Evolutionary conservation across 768 basidiomycete genomes (phyloP).

Genomic region (Naematelia aurantialba): DNA sequence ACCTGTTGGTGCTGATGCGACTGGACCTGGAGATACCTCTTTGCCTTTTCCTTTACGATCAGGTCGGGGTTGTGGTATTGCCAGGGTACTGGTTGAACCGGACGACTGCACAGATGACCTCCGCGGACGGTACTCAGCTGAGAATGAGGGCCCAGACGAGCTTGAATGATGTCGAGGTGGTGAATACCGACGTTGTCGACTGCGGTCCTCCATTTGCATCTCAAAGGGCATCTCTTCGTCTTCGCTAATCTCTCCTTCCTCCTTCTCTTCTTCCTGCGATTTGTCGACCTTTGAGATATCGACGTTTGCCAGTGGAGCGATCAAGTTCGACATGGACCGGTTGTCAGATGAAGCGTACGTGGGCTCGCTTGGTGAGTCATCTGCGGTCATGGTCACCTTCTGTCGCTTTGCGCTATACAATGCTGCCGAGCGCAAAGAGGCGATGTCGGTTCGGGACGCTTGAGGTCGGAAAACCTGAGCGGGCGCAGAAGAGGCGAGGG

Average conservation of each 20-base stretch:
- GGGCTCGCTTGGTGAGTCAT: not conserved
- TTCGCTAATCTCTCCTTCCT: conserved; percentile 43
- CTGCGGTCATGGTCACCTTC: not conserved
- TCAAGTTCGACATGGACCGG: not conserved
- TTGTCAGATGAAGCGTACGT: not conserved
- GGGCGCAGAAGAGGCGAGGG: not conserved
- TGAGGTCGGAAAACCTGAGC: not conserved
- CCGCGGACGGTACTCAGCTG: not conserved
- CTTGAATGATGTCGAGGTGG: not conserved
- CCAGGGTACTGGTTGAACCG: not conserved
- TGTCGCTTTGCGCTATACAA: not conserved
- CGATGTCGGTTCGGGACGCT: not conserved
- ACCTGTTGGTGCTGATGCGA: conserved; percentile 11
- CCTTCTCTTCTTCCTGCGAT: conserved; percentile 25
- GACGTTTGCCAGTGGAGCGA: not conserved
- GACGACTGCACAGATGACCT: not conserved
- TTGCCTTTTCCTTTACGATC: not conserved
- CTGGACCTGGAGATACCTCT: conserved; percentile 9
- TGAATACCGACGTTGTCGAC: not conserved
- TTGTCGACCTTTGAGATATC: not conserved
- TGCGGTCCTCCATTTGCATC: not conserved
- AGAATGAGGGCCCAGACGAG: not conserved
- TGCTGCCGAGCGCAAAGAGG: not conserved
- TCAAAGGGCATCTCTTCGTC: conserved; percentile 15
- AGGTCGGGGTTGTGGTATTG: not conserved